These are phyloP conservation scores for Ophiocordyceps australis DNA, from an alignment of 2,329 filamentous ascomycete species.

Conservation along the genomic window DNA sequence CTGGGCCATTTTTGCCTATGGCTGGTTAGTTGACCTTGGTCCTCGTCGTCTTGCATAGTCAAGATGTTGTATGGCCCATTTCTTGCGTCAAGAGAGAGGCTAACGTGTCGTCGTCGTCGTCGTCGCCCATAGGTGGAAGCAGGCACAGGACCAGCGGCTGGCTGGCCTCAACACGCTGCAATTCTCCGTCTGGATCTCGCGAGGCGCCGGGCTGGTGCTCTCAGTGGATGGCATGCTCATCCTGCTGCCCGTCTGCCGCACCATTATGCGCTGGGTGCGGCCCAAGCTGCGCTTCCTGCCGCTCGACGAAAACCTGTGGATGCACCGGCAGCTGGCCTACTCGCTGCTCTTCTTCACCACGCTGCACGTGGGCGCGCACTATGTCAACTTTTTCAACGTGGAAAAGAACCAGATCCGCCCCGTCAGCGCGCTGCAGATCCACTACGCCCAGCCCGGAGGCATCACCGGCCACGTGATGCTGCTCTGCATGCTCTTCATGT, in stretches of 20 bases:
- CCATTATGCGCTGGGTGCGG: constrained; percentile 64
- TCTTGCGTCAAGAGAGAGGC: no score
- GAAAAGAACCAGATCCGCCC: constrained; percentile 70
- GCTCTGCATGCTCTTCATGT: constrained; percentile 97
- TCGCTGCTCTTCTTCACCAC: constrained; percentile 67
- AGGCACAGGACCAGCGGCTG: constrained; percentile 48
- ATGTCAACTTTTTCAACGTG: constrained; percentile 97
- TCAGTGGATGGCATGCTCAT: constrained; percentile 77
- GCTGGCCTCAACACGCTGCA: constrained; percentile 62
- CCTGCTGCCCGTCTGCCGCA: constrained; percentile 85
- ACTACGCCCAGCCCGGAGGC: constrained; percentile 76
- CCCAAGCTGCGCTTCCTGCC: constrained; percentile 80
- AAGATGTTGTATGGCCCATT: no score
- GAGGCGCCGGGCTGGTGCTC: constrained; percentile 77
- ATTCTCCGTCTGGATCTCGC: constrained; percentile 90
- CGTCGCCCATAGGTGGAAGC: constrained; percentile 56
- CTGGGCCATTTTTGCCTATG: constrained; percentile 59
- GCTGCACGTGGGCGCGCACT: constrained; percentile 64
- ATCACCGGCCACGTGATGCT: constrained; percentile 96
- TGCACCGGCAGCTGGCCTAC: constrained; percentile 90
- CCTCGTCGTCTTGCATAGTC: not conserved
- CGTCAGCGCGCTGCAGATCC: constrained; percentile 69
- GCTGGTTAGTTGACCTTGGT: constrained; percentile 42
- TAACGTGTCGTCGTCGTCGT: no score
- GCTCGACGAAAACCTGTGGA: constrained; percentile 93